phyloP scores from a whole-genome alignment of 139 green algal species.

The Nannochloris sp. region DNA sequence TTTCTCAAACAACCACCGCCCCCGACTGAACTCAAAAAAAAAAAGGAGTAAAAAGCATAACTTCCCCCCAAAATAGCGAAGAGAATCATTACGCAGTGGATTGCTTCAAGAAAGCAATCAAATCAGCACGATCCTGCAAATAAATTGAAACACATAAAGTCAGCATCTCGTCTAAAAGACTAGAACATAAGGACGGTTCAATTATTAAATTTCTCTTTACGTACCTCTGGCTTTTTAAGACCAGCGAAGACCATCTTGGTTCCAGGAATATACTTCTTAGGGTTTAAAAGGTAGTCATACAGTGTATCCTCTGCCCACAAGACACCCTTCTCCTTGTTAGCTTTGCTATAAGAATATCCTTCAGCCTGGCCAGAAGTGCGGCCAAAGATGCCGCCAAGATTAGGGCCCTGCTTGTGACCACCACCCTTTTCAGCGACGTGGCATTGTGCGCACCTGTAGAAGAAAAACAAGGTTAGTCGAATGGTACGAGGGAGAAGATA shows the following conservation, averaged over 20 bases:
- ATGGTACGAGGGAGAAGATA: background rate
- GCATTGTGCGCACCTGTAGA: slow-evolving; percentile 71
- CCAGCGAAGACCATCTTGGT: slow-evolving; percentile 99
- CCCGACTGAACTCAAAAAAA: too few species aligned
- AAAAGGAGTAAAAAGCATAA: too few species aligned
- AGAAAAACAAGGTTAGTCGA: background rate
- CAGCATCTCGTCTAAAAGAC: background rate
- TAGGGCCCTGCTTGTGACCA: slow-evolving; percentile 97
- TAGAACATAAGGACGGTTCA: slow-evolving; percentile 20
- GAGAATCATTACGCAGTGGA: slow-evolving; percentile 45
- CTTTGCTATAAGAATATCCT: slow-evolving; percentile 94
- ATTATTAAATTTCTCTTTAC: too few species aligned
- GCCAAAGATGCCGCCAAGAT: slow-evolving; percentile 94
- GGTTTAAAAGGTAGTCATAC: slow-evolving; percentile 95
- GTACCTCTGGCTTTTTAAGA: slow-evolving; percentile 95
- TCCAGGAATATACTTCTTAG: slow-evolving; percentile 95
- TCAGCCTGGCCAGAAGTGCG: slow-evolving; percentile 54
- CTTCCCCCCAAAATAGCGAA: too few species aligned
- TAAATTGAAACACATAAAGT: background rate
- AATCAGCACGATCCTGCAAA: slow-evolving; percentile 56
- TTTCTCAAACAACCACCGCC: too few species aligned
- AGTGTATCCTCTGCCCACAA: slow-evolving; percentile 81
- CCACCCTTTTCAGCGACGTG: slow-evolving; percentile 86
- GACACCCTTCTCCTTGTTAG: slow-evolving; percentile 94
- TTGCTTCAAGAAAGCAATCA: slow-evolving; percentile 85